Evolutionary conservation across 106 monocot species (phyloP).

Genomic region (Hemerocallis citrina): DNA sequence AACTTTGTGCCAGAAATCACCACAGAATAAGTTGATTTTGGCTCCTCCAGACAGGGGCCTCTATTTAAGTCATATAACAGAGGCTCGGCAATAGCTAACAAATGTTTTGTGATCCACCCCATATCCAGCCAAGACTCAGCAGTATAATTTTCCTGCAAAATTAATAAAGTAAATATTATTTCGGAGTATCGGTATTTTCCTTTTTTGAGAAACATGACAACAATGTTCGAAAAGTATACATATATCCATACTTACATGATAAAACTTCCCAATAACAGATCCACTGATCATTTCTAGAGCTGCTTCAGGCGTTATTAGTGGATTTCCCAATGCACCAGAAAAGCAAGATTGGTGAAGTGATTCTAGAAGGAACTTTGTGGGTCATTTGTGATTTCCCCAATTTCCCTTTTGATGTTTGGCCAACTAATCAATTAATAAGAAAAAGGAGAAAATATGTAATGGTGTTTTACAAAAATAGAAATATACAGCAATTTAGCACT

Average conservation of each 20-base stretch:
- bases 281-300: slow-evolving; percentile 43
- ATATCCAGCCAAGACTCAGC: slow-evolving; percentile 71
- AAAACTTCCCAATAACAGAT: slow-evolving; percentile 51
- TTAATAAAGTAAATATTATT: slow-evolving; percentile 1
- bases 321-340: slow-evolving; percentile 64
- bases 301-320: slow-evolving; percentile 39
- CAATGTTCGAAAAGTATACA: no score
- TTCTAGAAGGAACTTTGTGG: slow-evolving; percentile 65
- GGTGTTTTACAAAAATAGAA: not conserved
- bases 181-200: no score
- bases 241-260: slow-evolving; percentile 71
- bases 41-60: slow-evolving; percentile 23
- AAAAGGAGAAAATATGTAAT: slow-evolving; percentile 3
- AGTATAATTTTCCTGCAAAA: slow-evolving; percentile 72
- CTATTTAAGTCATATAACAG: slow-evolving; percentile 47
- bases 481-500: not conserved
- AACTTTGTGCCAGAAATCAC: slow-evolving; percentile 49
- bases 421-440: slow-evolving; percentile 33
- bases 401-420: slow-evolving; percentile 38
- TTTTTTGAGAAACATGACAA: no score
- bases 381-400: slow-evolving; percentile 38
- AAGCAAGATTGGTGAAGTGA: slow-evolving; percentile 54
- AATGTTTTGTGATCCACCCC: slow-evolving; percentile 71
- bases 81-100: slow-evolving; percentile 61
- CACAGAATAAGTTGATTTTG: slow-evolving; percentile 60